Evolutionary conservation across 441 rosid genomes (phyloP), one percentile per base, ranked within the genome.

Genomic region (Brassica balearica): DNA sequence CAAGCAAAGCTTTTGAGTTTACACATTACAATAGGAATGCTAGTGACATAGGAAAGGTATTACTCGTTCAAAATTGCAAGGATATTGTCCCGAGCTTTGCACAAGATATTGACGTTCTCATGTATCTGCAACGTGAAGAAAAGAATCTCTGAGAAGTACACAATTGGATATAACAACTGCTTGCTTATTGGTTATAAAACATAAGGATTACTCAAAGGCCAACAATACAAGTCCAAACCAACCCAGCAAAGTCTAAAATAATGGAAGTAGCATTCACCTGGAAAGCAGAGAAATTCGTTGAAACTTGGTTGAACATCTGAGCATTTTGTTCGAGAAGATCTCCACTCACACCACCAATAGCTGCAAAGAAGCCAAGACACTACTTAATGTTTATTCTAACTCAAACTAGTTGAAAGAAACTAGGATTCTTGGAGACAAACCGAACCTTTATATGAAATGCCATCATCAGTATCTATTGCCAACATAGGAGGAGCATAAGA

Each of bases 321-420:
- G 93, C 84, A 82, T 92, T 94, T 80, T 92, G 92, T 85, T 90
- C 97, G 56, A 94, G 90, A 81, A 94, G 91, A 81, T 92, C 91
- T 78, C 96, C 96, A 4, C 89, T 87, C 64, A 85, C 83, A 74
- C 96, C 97, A 68, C 96, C 96, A 75, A 94, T 92, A 75, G 84
- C 97, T 94, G 89, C 72, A 84, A 78, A 74, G 36, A 20, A 68
- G 19, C 77, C 17, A 71, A 34, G 38, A 55, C 34, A 62, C 61
- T 17, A 17, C 19, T 17, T 65, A 48, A 36, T 6, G 53, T 3
- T 46, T 41, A 38, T 41, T 58, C 19, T 12, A 17, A 17, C 19
- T 17, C 19, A 17, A 17, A 17, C 19, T 17, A 17, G 19, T 17
- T 17, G 19, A 17, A 17, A 17, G 19, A 17, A 17, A 70, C 68